Evolutionary conservation across 2,329 filamentous ascomycete genomes (phyloP), one percentile per base, ranked within the genome.

Genomic region (Pseudogymnoascus sp.): DNA sequence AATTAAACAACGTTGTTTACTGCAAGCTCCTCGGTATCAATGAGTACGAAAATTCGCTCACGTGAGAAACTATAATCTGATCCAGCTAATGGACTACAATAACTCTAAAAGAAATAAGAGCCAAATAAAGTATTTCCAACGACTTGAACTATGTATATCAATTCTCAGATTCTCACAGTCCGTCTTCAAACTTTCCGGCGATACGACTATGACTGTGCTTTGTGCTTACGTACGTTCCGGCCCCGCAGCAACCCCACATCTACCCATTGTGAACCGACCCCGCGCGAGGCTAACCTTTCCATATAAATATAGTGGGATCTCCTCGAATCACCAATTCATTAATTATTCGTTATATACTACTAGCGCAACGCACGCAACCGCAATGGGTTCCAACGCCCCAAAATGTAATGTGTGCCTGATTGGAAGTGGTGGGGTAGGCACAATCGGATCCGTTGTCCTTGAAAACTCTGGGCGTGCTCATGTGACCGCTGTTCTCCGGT

Each of bases 371-470:
- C 28, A 54, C 32, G 32, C 16, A 34, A 34, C 47, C 16, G 16
- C 47, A 20, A 54, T 54, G 47, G 47, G 47, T 32, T 54, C 47
- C 16, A 9, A 54, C 47, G 28, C 47, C 16, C 47, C 47, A 32
- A 54, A 65, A 59, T 32, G 57, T 9, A 67, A 67, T 47, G 62
- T 69, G 11, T 64, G 68, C 7, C 61, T 69, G 1, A 61, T 68
- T 2, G 67, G 67, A 4, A 64, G 64, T 57, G 67, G 67, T 6
- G 65, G 64, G n/a, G 66, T 69, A n/a, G 67, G 67, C 4, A 69
- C 66, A 5, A 65, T 68, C 61, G 66, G 64, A 11, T 66, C 65
- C 3, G 67, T 66, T 16, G 67, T 69, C 38, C 59, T 69, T n/a
- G 65, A 68, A 35, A 39, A 25, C 6, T 67, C 66, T 30, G 64